Evolutionary conservation across 2,329 filamentous ascomycete species (phyloP), one percentile per base, ranked within the genome.

Genomic region (Alternaria alternata): DNA sequence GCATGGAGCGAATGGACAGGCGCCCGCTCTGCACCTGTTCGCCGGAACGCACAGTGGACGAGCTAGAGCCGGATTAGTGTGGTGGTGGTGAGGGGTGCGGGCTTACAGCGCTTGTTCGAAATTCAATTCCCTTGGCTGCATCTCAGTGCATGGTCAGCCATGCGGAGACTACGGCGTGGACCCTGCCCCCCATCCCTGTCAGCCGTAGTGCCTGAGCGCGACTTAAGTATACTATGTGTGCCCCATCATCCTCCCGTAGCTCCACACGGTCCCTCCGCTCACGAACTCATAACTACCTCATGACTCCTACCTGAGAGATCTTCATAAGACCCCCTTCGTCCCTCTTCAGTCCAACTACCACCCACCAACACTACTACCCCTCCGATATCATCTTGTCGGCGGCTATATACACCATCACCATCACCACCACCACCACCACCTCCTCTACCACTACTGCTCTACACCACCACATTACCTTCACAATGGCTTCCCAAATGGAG

Each of bases 401-500:
- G 28, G 28, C 44, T 22, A 8, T 34, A 48, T 16, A 47, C 24
- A 52, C 64, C 36, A 49, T 26, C 38, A 51, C 22, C 41, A 22
- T 22, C 22, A 60, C 7, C 9, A 41, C 38, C 9, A 48, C 51
- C 4, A 38, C 49, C 9, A 48, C 51, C 4, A 38, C 49, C 22
- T 43, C 59, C 38, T 49, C 52, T 41, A 24, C 47, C 49, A 42
- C 52, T 26, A 51, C 36, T 20, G 56, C 55, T 16, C 38, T n/a
- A 38, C 32, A 11, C 32, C 32, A 36, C 32, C 22, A 53, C 51
- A 28, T 28, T 11, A 38, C 49, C 3, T 51, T 39, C 44, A 32
- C 65, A 57, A 80, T 80, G 78, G 69, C 78, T 69, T 76, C 76
- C 65, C 73, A 79, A 54, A 83, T 84, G 81, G 82, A 83, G 75